Evolutionary conservation across 306 rosid species (phyloP).

Genomic region (Cucurbita argyrosperma): DNA sequence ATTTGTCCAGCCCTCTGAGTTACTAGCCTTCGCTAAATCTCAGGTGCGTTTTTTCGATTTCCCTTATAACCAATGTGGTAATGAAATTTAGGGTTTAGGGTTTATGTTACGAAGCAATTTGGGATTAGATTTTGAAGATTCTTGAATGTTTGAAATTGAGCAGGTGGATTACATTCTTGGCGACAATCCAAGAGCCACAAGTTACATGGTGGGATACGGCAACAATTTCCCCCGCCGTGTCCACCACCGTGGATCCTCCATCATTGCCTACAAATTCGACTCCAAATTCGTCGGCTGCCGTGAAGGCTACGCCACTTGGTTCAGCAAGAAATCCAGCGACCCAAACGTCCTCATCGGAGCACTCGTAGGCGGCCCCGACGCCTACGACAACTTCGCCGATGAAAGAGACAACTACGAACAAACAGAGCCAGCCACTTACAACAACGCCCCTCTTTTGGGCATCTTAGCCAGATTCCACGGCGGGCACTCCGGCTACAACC

Average conservation of each 20-base stretch:
- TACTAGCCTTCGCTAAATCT: slow-evolving; percentile 59
- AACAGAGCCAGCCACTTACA: slow-evolving; percentile 97
- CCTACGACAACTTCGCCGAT: slow-evolving; percentile 95
- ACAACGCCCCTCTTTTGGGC: slow-evolving; percentile 93
- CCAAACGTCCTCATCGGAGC: slow-evolving; percentile 82
- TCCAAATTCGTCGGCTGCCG: slow-evolving; percentile 67
- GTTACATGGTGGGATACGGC: slow-evolving; percentile 96
- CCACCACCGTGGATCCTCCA: slow-evolving; percentile 62
- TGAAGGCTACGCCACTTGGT: slow-evolving; percentile 93
- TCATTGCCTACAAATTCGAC: slow-evolving; percentile 53
- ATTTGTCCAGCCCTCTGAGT: slow-evolving; percentile 44
- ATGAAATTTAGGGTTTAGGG: too few relatives aligned
- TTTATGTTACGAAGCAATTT: too few relatives aligned
- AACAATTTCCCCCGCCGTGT: slow-evolving; percentile 66
- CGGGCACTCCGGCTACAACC: slow-evolving; percentile 53
- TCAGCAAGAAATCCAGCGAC: slow-evolving; percentile 50
- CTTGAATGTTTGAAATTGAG: neutral
- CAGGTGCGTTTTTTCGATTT: slow-evolving; percentile 25
- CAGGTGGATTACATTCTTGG: slow-evolving; percentile 93
- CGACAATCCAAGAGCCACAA: slow-evolving; percentile 89
- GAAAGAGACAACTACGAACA: slow-evolving; percentile 85
- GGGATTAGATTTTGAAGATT: too few relatives aligned
- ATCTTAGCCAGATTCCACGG: slow-evolving; percentile 59
- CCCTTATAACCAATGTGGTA: too few relatives aligned
- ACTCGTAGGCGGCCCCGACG: slow-evolving; percentile 95